Base-by-base conservation (phyloP, 1,284 basidiomycete genomes). In the Ganoderma resinaceum region DNA sequence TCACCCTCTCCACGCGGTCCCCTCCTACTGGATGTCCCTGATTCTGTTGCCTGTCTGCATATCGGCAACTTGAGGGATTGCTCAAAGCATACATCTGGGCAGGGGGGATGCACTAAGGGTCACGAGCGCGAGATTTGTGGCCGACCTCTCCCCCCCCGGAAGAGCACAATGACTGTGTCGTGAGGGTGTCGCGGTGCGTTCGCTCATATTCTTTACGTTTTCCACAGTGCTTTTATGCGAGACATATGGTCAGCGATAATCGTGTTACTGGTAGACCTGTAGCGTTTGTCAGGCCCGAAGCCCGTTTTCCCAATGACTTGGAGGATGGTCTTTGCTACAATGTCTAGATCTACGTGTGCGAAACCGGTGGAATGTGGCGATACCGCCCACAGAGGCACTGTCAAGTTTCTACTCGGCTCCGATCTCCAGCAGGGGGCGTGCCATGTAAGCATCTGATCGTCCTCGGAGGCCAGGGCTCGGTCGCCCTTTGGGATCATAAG, bases 31-130 rank as follows among this genome's bases (percentile, higher is more conserved):
- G 46, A 26, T n/a, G 8, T 12, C 52, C 29, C 9, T 31, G 9
- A 26, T 18, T 82, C 72, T 87, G 83, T 71, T 85, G 85, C 83
- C 72, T 86, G 86, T 72, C 71, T 77, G 8, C 80, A 80, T 3
- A 76, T 76, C 3, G 12, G 62, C 8, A n/a, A 23, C 6, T 46
- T 6, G 5, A 66, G 67, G 76, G 66, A 52, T 5, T 63, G 40
- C 8, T 60, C 63, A 23, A 52, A 23, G 20, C 37, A 12, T 43
- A 38, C 26, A 18, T 9, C 18, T 53, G 40, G 16, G 4, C 57
- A 65, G 3, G 8, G 23, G n/a, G 43, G 46, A 26, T 11, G 42
- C 23, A 43, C 31, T 18, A 57, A 59, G n/a, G n/a, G 35, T 23
- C 52, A 57, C 43, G 33, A 52, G 26, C 11, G 42, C n/a, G 33